Evolutionary conservation across 345 rosid genomes (phyloP).

Genomic region (Gossypium arboreum): DNA sequence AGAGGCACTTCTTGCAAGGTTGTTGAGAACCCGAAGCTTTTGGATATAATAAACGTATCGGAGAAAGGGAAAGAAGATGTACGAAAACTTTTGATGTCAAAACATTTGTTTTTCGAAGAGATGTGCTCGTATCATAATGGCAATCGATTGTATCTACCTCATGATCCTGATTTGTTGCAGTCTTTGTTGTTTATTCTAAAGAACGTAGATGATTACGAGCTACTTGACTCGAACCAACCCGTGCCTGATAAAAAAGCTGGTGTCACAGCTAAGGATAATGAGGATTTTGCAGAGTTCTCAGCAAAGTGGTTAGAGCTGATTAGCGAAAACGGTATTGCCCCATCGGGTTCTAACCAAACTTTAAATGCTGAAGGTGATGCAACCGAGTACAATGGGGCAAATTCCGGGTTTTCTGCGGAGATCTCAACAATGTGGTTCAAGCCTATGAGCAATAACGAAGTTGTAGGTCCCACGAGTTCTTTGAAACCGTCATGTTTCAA

Average conservation of each 20-base stretch:
- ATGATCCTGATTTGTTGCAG: neutral
- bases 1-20: constrained; percentile 24
- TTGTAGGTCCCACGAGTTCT: neutral
- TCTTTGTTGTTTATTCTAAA: neutral
- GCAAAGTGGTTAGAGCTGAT: neutral
- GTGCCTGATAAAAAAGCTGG: neutral
- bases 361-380: neutral
- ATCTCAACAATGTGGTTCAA: neutral
- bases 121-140: constrained; percentile 9
- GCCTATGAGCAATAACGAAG: neutral
- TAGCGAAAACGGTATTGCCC: neutral
- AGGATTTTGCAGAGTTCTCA: neutral
- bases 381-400: neutral
- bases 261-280: neutral
- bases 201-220: neutral
- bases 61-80: constrained; percentile 20
- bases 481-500: neutral
- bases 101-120: constrained; percentile 28
- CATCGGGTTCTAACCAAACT: neutral
- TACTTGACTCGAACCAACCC: neutral
- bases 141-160: neutral
- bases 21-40: constrained; percentile 27
- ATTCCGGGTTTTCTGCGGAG: neutral
- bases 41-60: constrained; percentile 19
- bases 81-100: constrained; percentile 24